Evolutionary conservation across 1,284 basidiomycete species (phyloP).

Genomic region (Cryptococcus floricola): DNA sequence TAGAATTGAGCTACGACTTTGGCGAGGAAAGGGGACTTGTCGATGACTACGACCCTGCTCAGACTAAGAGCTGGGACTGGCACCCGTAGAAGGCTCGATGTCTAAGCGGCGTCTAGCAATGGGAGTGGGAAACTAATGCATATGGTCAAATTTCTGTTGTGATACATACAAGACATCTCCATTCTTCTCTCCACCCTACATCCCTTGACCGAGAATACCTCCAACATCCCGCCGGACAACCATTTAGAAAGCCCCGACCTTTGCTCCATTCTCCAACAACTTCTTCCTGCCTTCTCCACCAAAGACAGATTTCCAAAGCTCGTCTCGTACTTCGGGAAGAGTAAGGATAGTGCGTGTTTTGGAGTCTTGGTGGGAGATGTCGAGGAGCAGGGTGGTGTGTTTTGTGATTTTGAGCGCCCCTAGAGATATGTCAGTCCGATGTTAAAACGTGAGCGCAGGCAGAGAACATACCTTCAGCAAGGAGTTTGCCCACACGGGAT

Average conservation of each 20-base stretch:
- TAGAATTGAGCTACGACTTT: too few species aligned
- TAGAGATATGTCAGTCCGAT: slow-evolving; percentile 14
- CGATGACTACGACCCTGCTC: too few species aligned
- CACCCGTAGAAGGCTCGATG: too few species aligned
- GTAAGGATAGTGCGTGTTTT: slow-evolving; percentile 47
- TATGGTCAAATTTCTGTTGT: too few species aligned
- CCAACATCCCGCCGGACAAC: too few species aligned
- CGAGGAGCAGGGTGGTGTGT: slow-evolving; percentile 44
- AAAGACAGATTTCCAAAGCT: slow-evolving; percentile 48
- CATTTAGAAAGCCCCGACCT: slow-evolving; percentile 40
- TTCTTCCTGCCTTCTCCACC: slow-evolving; percentile 31
- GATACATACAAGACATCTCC: too few species aligned
- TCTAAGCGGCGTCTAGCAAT: too few species aligned
- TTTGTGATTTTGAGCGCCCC: slow-evolving; percentile 40
- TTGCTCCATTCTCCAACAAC: slow-evolving; percentile 31
- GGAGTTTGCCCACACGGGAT: slow-evolving; percentile 46
- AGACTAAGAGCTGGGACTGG: too few species aligned
- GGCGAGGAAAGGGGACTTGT: too few species aligned
- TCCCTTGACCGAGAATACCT: not conserved
- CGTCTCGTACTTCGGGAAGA: slow-evolving; percentile 46
- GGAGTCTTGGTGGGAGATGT: slow-evolving; percentile 41
- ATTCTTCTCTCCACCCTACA: too few species aligned
- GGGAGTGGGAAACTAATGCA: too few species aligned
- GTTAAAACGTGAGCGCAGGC: not conserved
- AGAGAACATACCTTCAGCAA: slow-evolving; percentile 34